Percentiles rank a stretch among this genome's conserved stretches.
phyloP scores from a whole-genome alignment of 805 yeast genomes.

The Metschnikowia arizonensis region DNA sequence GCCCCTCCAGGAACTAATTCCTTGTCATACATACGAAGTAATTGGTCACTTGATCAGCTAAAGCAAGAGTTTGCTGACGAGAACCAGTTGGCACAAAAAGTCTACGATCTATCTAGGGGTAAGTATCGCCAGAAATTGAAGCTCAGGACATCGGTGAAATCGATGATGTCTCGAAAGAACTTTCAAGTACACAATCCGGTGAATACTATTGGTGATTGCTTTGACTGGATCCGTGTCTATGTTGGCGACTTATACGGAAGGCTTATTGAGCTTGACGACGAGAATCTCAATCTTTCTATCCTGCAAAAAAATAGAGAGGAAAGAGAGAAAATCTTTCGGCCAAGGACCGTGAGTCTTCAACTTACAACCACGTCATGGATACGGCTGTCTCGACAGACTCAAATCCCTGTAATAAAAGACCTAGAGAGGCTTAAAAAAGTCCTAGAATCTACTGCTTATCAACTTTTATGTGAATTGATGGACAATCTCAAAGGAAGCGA shows the following conservation, averaged over 20 bases:
- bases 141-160: slow-evolving; percentile 60
- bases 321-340: slow-evolving; percentile 39
- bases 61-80: slow-evolving; percentile 32
- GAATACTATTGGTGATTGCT: slow-evolving; percentile 49
- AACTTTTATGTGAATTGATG: slow-evolving; percentile 40
- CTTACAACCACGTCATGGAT: slow-evolving; percentile 22
- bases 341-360: slow-evolving; percentile 50
- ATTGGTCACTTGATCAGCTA: slow-evolving; percentile 32
- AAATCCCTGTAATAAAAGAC: slow-evolving; percentile 34
- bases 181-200: slow-evolving; percentile 56
- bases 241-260: slow-evolving; percentile 74
- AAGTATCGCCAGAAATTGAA: slow-evolving; percentile 49
- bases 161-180: slow-evolving; percentile 88
- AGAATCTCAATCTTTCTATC: slow-evolving; percentile 34
- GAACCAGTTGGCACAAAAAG: slow-evolving; percentile 47
- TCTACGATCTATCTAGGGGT: slow-evolving; percentile 68
- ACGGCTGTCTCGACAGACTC: slow-evolving; percentile 40
- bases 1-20: slow-evolving; percentile 47
- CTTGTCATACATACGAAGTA: slow-evolving; percentile 46
- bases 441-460: slow-evolving; percentile 29
- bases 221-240: slow-evolving; percentile 79
- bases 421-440: slow-evolving; percentile 28
- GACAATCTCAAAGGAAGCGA: slow-evolving; percentile 20
- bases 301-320: slow-evolving; percentile 22
- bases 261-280: slow-evolving; percentile 70